Percentiles rank a stretch among this genome's conserved stretches.
phyloP scores from a whole-genome alignment of 495 filamentous ascomycete genomes.

The Rostrohypoxylon terebratum region DNA sequence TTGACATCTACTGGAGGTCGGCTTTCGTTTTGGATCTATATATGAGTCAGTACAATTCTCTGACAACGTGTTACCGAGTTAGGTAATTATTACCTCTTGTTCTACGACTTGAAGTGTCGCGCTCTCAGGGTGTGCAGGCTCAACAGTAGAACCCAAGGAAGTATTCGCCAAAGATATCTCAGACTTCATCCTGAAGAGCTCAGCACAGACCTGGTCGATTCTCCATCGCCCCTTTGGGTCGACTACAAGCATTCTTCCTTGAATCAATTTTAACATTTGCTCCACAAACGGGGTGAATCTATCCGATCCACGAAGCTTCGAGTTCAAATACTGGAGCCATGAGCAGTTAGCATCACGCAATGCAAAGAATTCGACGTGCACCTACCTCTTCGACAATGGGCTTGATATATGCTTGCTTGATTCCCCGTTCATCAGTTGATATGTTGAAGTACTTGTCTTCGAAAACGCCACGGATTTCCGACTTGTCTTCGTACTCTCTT shows the following conservation, averaged over 20 bases:
- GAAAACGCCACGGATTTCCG: background rate
- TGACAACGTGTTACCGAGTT: background rate
- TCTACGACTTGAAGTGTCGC: background rate
- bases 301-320: background rate
- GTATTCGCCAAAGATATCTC: background rate
- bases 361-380: background rate
- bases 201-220: background rate
- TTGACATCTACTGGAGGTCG: background rate
- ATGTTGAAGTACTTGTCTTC: background rate
- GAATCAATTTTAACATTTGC: background rate
- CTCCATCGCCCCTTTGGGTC: background rate
- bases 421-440: background rate
- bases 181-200: background rate
- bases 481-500: background rate
- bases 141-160: background rate
- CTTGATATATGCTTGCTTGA: background rate
- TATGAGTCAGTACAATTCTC: background rate
- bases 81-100: background rate
- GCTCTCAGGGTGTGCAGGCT: background rate
- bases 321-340: background rate
- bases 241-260: background rate
- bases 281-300: background rate
- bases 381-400: background rate
- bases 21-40: background rate
- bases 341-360: background rate